Base-by-base conservation (phyloP, 306 rosid species). In the Hylodesmum podocarpum region DNA sequence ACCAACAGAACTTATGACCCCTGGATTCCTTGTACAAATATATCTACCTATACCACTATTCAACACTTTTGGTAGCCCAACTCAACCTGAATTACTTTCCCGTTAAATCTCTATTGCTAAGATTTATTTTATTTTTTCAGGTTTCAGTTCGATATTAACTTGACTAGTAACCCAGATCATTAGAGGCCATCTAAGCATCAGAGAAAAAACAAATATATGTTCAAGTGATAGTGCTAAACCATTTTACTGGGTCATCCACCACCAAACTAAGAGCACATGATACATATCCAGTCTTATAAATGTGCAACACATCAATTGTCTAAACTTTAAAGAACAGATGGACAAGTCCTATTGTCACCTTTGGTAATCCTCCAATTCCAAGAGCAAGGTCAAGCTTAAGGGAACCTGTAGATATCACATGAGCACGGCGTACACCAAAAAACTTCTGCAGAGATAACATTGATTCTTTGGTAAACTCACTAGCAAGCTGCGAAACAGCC, bases 351-450 rank as follows among this genome's bases (percentile, higher is more conserved):
- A 62, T 33, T 58, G 39, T 51, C 40, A 91, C 98, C 92, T 90
- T 91, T 22, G 96, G 96, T 65, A 94, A 84, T 70, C 97, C 98
- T 74, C 98, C 96, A 72, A 85, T 73, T 31, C 97, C 94, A 57
- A 94, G 97, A 79, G 97, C 94, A 16, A 89, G 14, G 84, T 94
- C 96, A 77, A 94, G 96, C 89, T 88, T 91, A 76, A 94, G 77
- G 41, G 97, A 94, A 54, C 97, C 97, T 2, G 88, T 88, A 68
- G 97, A 82, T 33, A 91, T 62, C 76, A 90, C 87, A 19, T 73
- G 88, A 44, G 92, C 89, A 27, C 72, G 84, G 1, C 97, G 80
- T 0, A 83, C 63, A 71, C 86, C 74, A 46, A 87, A 88, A 87
- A 88, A 86, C 61, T 84, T 84, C 24, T 58, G 82, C 83, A 85